These are phyloP conservation scores for Pleurotus sapidus DNA, from an alignment of 768 basidiomycete species.

Conservation along the genomic window DNA sequence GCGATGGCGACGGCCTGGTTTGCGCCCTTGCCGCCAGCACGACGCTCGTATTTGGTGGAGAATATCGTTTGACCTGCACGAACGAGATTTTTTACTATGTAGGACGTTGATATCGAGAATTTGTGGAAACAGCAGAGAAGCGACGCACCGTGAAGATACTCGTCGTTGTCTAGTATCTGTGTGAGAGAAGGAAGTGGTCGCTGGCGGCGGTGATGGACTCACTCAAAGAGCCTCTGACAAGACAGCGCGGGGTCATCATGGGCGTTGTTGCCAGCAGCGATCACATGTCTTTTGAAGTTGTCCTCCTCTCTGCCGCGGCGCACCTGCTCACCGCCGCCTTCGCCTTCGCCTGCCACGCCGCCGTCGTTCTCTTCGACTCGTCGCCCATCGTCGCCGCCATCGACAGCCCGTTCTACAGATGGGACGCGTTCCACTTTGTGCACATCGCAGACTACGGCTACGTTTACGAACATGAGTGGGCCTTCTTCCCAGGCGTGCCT, in stretches of 20 bases:
- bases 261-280: not conserved
- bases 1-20: slow-evolving; percentile 62
- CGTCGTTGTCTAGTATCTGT: slow-evolving; percentile 43
- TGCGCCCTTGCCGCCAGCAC: slow-evolving; percentile 60
- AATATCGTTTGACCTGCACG: slow-evolving; percentile 61
- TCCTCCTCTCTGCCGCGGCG: not conserved
- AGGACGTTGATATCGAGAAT: not conserved
- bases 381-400: slow-evolving; percentile 28
- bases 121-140: too few species aligned
- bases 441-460: slow-evolving; percentile 59
- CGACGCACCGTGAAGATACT: slow-evolving; percentile 50
- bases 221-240: slow-evolving; percentile 52
- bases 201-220: slow-evolving; percentile 14
- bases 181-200: slow-evolving; percentile 2
- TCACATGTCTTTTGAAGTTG: not conserved
- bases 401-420: slow-evolving; percentile 38
- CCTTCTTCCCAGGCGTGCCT: slow-evolving; percentile 77
- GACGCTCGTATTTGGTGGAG: slow-evolving; percentile 43
- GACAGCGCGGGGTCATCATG: slow-evolving; percentile 20
- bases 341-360: not conserved
- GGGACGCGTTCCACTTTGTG: slow-evolving; percentile 86
- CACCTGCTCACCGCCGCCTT: not conserved
- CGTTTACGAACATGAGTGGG: slow-evolving; percentile 79
- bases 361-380: slow-evolving; percentile 29
- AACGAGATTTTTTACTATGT: slow-evolving; percentile 47